Base-by-base conservation (phyloP, 2,329 filamentous ascomycete species). In the Microdochium paspali region DNA sequence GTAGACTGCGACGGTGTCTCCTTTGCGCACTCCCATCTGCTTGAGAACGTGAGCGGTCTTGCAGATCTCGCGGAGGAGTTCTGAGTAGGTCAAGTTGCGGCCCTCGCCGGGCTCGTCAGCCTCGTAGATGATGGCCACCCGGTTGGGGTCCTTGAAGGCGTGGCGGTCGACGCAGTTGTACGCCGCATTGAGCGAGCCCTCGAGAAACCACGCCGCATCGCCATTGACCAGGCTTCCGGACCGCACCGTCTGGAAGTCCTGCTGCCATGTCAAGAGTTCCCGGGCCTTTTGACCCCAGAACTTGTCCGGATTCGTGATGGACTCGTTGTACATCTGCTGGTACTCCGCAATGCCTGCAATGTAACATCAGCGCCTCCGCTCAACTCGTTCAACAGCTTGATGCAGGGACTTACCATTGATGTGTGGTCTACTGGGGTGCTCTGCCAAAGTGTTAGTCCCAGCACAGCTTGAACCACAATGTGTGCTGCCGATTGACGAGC, bases 121-220 rank as follows among this genome's bases (percentile, higher is more conserved):
- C 74, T 98, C 93, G 74, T 97, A 98, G 72, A 97, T 95, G 70
- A 98, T 95, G 65, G 93, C 93, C 44, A 93, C 82, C 71, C 85
- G 89, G 71, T 97, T 73, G 44, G 93, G 93, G 70, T 95, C 83
- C 70, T 90, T 90, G 70, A 94, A 80, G n/a, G 93, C 93, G 68
- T 97, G 91, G 52, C 93, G 87, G 63, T 98, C 93, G 54, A 98
- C 84, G 62, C 90, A 95, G 75, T 98, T 98, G 81, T 90, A 97
- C 24, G 87, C 93, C 53, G 93, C 93, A 61, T 98, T 98, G 62
- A 98, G 76, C 59, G 84, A 81, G 56, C 93, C 93, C 72, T 96
- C 93, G 51, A 90, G 70, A 64, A 97, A 98, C 91, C 93, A 98
- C 53, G 90, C 87, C 61, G 78, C 84, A 71, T 98, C 90, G 57